phyloP scores from a whole-genome alignment of 2,329 filamentous ascomycete species.

The Aspergillus sp. region DNA sequence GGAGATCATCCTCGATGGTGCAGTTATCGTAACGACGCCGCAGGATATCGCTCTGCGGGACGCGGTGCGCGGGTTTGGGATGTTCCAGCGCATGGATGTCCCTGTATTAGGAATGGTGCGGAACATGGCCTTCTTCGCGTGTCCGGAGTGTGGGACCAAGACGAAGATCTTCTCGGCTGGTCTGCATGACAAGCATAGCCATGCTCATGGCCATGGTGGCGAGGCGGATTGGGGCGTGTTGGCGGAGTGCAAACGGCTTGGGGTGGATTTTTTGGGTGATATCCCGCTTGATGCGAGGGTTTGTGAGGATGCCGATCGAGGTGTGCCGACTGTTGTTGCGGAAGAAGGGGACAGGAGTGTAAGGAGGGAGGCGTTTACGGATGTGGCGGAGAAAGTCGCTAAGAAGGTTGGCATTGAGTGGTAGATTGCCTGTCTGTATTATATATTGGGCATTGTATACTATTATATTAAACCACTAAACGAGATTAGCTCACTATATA shows the following conservation, averaged over 20 bases:
- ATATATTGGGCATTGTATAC: too few species aligned
- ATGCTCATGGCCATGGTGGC: conserved; percentile 20
- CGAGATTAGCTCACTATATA: too few species aligned
- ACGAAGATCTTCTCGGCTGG: conserved; percentile 70
- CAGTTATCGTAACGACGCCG: conserved; percentile 84
- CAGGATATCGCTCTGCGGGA: conserved; percentile 92
- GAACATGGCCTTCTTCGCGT: conserved; percentile 86
- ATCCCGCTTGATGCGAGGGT: conserved; percentile 85
- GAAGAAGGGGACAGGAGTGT: conserved; percentile 68
- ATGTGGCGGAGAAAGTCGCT: conserved; percentile 61
- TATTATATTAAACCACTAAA: too few species aligned
- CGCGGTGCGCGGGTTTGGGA: conserved; percentile 84
- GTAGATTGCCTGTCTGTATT: conserved; percentile 15
- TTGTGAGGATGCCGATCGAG: conserved; percentile 81
- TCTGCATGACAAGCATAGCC: conserved; percentile 5
- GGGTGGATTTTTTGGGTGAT: conserved; percentile 79
- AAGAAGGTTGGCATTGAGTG: conserved; percentile 45
- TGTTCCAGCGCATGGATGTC: conserved; percentile 84
- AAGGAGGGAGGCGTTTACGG: conserved; percentile 69
- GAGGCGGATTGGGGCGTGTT: conserved; percentile 58
- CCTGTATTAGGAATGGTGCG: conserved; percentile 81
- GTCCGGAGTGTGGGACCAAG: conserved; percentile 72
- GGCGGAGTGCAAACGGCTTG: conserved; percentile 68
- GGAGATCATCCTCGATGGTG: conserved; percentile 83
- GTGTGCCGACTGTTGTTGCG: conserved; percentile 85